phyloP scores from a whole-genome alignment of 257 asterid genomes.

The Mentha longifolia region DNA sequence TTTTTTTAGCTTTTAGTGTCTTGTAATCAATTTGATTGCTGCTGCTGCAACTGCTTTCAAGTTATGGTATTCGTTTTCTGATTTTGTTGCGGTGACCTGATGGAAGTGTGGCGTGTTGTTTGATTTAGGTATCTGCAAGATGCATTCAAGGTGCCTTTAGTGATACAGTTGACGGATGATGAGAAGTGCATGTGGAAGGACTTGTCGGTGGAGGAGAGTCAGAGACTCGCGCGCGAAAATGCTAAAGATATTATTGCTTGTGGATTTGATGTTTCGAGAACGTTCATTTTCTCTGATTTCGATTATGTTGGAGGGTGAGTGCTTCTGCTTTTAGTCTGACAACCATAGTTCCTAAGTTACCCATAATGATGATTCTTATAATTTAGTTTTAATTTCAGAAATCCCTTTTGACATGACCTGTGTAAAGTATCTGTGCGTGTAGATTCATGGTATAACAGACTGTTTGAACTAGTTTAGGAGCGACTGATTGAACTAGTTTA shows the following conservation, averaged over 20 bases:
- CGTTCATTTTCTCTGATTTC: constrained; percentile 89
- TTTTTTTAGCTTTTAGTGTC: not conserved
- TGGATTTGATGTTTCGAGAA: constrained; percentile 89
- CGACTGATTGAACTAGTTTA: constrained; percentile 5
- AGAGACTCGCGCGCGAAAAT: constrained; percentile 95
- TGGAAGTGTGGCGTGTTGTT: not conserved
- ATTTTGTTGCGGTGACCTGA: constrained; percentile 4
- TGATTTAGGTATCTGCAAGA: constrained; percentile 82
- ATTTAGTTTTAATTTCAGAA: no score
- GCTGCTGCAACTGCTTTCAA: not conserved
- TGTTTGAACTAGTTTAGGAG: constrained; percentile 7
- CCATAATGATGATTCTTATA: no score
- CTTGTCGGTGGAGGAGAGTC: constrained; percentile 85
- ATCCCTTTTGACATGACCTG: not conserved
- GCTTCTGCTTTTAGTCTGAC: constrained; percentile 1
- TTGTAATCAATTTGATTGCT: not conserved
- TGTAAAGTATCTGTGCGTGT: not conserved
- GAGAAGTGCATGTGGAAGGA: constrained; percentile 99
- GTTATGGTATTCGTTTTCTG: not conserved
- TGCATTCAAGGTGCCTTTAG: constrained; percentile 94
- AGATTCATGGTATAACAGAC: not conserved
- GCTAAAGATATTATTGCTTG: constrained; percentile 99
- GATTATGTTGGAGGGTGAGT: constrained; percentile 96
- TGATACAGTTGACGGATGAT: constrained; percentile 92
- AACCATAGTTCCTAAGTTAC: not conserved